Evolutionary conservation across 331 rosid genomes (phyloP).

Genomic region (Stylosanthes scabra): DNA sequence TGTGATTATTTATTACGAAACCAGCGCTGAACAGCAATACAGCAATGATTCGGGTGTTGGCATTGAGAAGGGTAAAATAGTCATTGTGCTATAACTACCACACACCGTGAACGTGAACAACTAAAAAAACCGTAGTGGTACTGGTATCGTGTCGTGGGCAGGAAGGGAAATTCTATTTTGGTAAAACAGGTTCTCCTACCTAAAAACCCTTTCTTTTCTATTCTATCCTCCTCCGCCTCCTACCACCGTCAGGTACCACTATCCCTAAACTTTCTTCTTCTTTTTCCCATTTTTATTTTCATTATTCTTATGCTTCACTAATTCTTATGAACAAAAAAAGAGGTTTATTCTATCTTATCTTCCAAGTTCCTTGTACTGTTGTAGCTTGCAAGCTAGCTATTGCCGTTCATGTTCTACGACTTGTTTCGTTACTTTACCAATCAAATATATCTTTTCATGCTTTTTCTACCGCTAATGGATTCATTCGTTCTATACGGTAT

Average conservation of each 20-base stretch:
- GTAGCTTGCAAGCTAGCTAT: background rate
- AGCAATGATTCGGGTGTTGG: background rate
- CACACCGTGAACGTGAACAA: background rate
- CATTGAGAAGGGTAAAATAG: background rate
- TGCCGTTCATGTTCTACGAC: background rate
- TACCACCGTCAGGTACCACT: background rate
- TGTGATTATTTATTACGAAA: no score
- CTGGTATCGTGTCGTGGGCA: background rate
- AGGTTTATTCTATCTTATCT: background rate
- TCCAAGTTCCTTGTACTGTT: background rate
- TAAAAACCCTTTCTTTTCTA: background rate
- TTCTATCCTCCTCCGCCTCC: slow-evolving; percentile 15
- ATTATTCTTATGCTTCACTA: background rate
- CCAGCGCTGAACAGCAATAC: no score
- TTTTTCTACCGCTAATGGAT: background rate
- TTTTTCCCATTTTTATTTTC: background rate
- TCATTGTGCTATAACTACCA: background rate
- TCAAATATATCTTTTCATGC: background rate
- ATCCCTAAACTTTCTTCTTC: background rate
- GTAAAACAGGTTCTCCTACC: background rate
- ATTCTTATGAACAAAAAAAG: background rate
- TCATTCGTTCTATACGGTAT: background rate
- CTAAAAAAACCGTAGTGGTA: slow-evolving; percentile 1
- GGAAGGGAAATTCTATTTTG: background rate
- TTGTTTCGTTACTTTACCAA: background rate